These are phyloP conservation scores for Collybiopsis luxurians DNA, from an alignment of 768 basidiomycete genomes.

Conservation along the genomic window DNA sequence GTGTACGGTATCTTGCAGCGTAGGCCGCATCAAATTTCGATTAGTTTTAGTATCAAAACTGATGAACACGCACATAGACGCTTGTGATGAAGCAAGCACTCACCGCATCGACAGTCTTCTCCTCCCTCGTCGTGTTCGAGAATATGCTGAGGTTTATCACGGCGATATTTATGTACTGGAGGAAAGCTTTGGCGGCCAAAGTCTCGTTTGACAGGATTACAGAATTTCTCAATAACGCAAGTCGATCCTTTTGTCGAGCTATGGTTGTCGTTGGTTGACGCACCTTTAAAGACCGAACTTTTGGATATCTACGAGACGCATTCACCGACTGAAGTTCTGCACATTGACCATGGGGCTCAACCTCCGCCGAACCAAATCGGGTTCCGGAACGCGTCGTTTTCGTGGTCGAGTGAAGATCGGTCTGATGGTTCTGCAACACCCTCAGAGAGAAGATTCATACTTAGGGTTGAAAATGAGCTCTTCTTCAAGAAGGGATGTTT, in stretches of 20 bases:
- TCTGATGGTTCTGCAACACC: slow-evolving; percentile 20
- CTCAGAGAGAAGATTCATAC: slow-evolving; percentile 32
- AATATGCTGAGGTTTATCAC: slow-evolving; percentile 35
- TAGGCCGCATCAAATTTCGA: slow-evolving; percentile 26
- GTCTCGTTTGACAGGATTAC: slow-evolving; percentile 40
- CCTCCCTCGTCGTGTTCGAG: slow-evolving; percentile 42
- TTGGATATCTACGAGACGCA: slow-evolving; percentile 18
- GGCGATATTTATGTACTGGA: slow-evolving; percentile 18
- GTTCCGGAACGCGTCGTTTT: slow-evolving; percentile 33
- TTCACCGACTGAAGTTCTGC: not conserved
- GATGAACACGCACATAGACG: no score
- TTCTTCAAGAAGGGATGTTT: slow-evolving; percentile 34
- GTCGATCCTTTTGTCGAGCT: not conserved
- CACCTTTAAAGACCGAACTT: slow-evolving; percentile 25
- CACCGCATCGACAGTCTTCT: slow-evolving; percentile 20
- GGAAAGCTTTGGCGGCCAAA: slow-evolving; percentile 27
- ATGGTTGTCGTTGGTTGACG: not conserved
- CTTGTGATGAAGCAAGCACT: slow-evolving; percentile 9
- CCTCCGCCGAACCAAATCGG: slow-evolving; percentile 22
- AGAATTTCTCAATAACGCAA: slow-evolving; percentile 2
- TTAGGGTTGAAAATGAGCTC: slow-evolving; percentile 36
- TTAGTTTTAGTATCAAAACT: no score
- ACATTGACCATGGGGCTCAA: slow-evolving; percentile 3
- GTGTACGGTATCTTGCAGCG: not conserved
- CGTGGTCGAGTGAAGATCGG: slow-evolving; percentile 30